Conservation (phyloP, 306 rosid genomes). For the Castanea sativa region DNA sequence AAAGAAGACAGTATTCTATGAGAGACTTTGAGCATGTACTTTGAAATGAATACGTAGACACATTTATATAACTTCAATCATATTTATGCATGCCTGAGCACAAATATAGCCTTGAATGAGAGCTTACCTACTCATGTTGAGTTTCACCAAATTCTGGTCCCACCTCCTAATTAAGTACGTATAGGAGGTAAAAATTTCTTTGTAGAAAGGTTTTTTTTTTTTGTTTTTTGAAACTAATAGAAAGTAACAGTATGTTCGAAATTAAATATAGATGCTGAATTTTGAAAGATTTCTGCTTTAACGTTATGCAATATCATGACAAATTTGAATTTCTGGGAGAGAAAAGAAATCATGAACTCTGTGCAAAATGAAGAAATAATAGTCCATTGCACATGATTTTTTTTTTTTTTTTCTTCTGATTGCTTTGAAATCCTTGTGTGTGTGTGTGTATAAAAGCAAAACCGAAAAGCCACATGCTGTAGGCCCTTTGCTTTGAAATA, state of each 20-base stretch:
- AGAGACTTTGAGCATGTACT: no score
- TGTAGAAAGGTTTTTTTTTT: no score
- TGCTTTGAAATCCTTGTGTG: background rate
- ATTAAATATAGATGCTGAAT: background rate
- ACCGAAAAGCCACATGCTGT: conserved; percentile 9
- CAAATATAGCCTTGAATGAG: background rate
- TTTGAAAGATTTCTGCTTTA: background rate
- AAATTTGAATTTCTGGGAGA: background rate
- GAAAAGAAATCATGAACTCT: background rate
- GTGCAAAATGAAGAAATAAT: background rate
- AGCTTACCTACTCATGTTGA: background rate
- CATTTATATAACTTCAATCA: no score
- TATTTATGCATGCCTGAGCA: no score
- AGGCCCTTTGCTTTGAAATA: background rate
- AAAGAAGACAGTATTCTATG: no score
- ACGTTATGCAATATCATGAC: no score
- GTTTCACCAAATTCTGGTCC: background rate
- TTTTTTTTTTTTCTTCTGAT: background rate
- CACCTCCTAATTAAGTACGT: background rate
- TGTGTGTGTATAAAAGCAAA: background rate
- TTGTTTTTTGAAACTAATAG: no score
- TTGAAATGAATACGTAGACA: no score
- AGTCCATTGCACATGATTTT: background rate
- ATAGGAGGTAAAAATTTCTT: no score
- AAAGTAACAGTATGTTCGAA: no score